phyloP scores from a whole-genome alignment of 345 rosid species.

The Populus davidiana region DNA sequence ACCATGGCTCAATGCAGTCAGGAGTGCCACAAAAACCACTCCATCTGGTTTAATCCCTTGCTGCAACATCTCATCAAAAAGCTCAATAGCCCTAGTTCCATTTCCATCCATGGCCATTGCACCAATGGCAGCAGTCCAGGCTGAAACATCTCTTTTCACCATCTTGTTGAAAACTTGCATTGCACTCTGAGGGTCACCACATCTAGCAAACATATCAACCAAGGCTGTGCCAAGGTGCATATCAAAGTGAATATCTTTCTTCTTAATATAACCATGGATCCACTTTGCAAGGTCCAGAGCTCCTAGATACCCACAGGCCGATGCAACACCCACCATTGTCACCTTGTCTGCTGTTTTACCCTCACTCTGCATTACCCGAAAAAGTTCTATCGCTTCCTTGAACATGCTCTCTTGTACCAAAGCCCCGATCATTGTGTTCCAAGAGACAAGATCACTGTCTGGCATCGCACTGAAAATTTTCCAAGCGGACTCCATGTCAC shows the following conservation, averaged over 20 bases:
- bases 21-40: slow-evolving; percentile 43
- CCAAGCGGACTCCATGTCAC: slow-evolving; percentile 51
- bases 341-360: slow-evolving; percentile 47
- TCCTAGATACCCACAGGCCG: slow-evolving; percentile 62
- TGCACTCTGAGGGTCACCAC: slow-evolving; percentile 59
- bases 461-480: slow-evolving; percentile 54
- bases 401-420: slow-evolving; percentile 56
- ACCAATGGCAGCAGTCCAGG: slow-evolving; percentile 72
- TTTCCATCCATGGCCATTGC: slow-evolving; percentile 60
- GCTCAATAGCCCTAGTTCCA: slow-evolving; percentile 42
- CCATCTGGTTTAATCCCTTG: slow-evolving; percentile 57
- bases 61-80: slow-evolving; percentile 47
- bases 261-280: slow-evolving; percentile 41
- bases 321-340: slow-evolving; percentile 55
- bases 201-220: slow-evolving; percentile 65
- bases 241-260: slow-evolving; percentile 41
- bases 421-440: slow-evolving; percentile 57
- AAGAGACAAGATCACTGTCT: slow-evolving; percentile 50
- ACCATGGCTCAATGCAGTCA: slow-evolving; percentile 62
- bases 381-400: slow-evolving; percentile 57
- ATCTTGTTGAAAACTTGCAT: slow-evolving; percentile 45
- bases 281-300: slow-evolving; percentile 62
- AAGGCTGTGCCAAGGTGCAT: slow-evolving; percentile 51
- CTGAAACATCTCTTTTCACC: slow-evolving; percentile 54
- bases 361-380: slow-evolving; percentile 50